Percentiles rank a stretch among this genome's conserved stretches.
These are phyloP conservation scores for Zizania palustris DNA, from an alignment of 202 grass and related monocot genomes.

Conservation along the genomic window DNA sequence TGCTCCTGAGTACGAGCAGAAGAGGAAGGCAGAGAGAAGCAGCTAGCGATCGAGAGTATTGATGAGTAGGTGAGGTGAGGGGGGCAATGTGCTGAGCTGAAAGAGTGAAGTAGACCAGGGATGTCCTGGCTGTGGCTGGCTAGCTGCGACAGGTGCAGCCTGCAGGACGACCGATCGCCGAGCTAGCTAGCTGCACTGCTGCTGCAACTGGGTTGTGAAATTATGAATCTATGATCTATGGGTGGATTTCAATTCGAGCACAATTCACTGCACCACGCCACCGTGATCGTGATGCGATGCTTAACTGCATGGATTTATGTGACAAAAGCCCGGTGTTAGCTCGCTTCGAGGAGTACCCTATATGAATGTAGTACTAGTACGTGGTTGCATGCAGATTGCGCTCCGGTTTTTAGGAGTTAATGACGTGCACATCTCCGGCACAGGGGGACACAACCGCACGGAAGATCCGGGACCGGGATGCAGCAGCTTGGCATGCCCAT, in stretches of 20 bases:
- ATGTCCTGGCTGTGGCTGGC: background rate
- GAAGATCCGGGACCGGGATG: background rate
- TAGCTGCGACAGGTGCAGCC: constrained; percentile 14
- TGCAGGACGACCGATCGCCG: background rate
- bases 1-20: background rate
- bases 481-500: too few relatives aligned
- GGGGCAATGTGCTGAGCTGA: background rate
- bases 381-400: background rate
- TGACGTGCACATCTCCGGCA: background rate
- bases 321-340: too few relatives aligned
- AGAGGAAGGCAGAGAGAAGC: background rate
- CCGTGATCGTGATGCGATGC: too few relatives aligned
- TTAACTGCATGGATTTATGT: too few relatives aligned
- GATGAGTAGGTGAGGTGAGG: background rate
- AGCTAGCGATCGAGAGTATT: background rate
- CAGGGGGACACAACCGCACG: constrained; percentile 33
- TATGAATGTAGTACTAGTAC: background rate
- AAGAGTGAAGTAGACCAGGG: background rate
- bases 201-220: background rate
- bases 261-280: constrained; percentile 3
- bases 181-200: background rate
- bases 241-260: constrained; percentile 27
- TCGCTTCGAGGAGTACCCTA: too few relatives aligned
- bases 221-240: background rate
- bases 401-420: constrained; percentile 17